A percentile compares a stretch with the other conserved stretches of the same genome.
These are phyloP conservation scores for Ceratobasidium sp. DNA, from an alignment of 1,284 basidiomycete genomes.

Conservation along the genomic window DNA sequence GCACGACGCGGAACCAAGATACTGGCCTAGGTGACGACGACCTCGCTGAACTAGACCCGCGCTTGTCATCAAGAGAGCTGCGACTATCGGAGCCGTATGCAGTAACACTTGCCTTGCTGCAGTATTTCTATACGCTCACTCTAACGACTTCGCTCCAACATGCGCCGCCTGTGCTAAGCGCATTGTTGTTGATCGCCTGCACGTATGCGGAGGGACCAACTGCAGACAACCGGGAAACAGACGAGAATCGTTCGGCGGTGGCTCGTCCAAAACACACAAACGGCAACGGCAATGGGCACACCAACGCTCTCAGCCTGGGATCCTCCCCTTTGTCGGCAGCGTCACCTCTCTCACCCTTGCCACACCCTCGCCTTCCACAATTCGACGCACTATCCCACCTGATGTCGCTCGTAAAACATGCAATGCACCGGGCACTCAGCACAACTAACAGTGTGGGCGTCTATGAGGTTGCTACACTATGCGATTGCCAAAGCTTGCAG, in stretches of 20 bases:
- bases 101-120: slow-evolving; percentile 86
- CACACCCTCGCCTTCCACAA: slow-evolving; percentile 28
- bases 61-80: slow-evolving; percentile 81
- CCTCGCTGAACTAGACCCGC: slow-evolving; percentile 66
- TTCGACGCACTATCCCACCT: slow-evolving; percentile 72
- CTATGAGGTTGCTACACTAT: slow-evolving; percentile 92
- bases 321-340: slow-evolving; percentile 39
- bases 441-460: slow-evolving; percentile 88
- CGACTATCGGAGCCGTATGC: slow-evolving; percentile 89
- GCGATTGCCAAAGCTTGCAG: slow-evolving; percentile 87
- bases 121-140: slow-evolving; percentile 91
- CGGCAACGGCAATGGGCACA: slow-evolving; percentile 20
- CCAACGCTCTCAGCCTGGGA: slow-evolving; percentile 3
- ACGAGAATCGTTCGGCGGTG: neutral
- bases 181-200: slow-evolving; percentile 84
- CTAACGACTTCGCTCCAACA: slow-evolving; percentile 91
- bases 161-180: slow-evolving; percentile 86
- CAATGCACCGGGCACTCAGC: slow-evolving; percentile 87
- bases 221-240: neutral
- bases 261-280: slow-evolving; percentile 12
- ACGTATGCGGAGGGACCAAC: slow-evolving; percentile 66
- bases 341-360: neutral
- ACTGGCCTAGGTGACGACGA: slow-evolving; percentile 26
- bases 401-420: slow-evolving; percentile 83
- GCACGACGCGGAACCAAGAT: neutral